Conservation (phyloP, 129 eudicot genomes). For the Ambrosia artemisiifolia region DNA sequence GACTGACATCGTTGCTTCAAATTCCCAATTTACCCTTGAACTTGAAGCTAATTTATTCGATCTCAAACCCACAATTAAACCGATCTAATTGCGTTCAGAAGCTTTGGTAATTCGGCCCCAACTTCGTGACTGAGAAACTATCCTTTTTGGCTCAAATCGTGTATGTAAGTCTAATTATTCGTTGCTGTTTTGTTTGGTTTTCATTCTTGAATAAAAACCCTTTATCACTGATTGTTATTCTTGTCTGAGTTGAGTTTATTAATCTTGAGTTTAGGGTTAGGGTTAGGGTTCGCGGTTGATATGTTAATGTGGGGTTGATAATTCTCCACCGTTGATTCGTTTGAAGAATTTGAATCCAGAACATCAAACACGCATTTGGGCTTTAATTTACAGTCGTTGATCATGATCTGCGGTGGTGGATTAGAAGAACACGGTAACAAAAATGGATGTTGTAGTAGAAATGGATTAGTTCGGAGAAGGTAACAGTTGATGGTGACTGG, state of each 20-base stretch:
- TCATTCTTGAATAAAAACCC: too few species aligned
- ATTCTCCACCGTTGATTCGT: slow-evolving; percentile 12
- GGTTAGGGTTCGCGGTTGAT: slow-evolving; percentile 13
- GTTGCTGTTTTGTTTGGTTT: too few species aligned
- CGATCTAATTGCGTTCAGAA: too few species aligned
- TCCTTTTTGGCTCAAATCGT: slow-evolving; percentile 17
- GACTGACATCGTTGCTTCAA: slow-evolving; percentile 29
- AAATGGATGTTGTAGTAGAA: slow-evolving; percentile 63
- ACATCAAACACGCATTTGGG: slow-evolving; percentile 64
- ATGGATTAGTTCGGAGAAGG: too few species aligned
- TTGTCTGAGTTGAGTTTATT: too few species aligned
- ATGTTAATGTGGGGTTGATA: neutral
- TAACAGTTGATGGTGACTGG: too few species aligned
- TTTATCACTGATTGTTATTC: too few species aligned
- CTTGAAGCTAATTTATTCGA: slow-evolving; percentile 37
- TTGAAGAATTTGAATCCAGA: slow-evolving; percentile 26
- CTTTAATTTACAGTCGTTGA: slow-evolving; percentile 19
- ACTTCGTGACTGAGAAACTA: neutral
- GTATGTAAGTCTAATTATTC: too few species aligned
- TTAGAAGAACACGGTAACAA: slow-evolving; percentile 20
- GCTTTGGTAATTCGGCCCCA: too few species aligned
- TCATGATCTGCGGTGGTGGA: neutral
- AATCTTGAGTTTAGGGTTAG: too few species aligned
- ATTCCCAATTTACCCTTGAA: slow-evolving; percentile 56
- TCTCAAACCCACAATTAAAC: too few species aligned